A percentile compares a stretch with the other conserved stretches of the same genome.
phyloP scores from a whole-genome alignment of 2,329 filamentous ascomycete species.

The Colletotrichum horii region DNA sequence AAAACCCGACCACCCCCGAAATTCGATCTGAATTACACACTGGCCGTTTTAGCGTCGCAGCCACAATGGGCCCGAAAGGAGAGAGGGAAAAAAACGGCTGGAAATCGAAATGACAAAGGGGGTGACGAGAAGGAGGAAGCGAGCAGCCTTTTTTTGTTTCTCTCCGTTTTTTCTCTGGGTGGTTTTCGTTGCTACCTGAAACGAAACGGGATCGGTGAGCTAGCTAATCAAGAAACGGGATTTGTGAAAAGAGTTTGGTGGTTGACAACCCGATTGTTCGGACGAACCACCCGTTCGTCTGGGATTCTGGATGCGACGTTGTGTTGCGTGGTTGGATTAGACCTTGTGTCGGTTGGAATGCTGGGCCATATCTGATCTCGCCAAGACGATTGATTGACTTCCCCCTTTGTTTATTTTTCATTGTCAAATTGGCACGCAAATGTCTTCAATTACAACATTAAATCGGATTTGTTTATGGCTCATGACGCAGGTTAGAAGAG shows the following conservation, averaged over 20 bases:
- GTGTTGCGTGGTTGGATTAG: too few relatives aligned
- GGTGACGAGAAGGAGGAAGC: not conserved
- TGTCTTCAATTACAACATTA: not conserved
- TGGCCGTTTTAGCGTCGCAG: not conserved
- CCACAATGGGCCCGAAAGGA: not conserved
- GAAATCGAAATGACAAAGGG: not conserved
- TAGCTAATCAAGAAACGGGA: not conserved
- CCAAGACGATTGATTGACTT: not conserved
- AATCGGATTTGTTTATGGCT: not conserved
- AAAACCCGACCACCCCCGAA: too few relatives aligned
- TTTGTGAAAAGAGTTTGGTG: too few relatives aligned
- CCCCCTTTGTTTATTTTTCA: not conserved
- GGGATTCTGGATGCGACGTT: not conserved
- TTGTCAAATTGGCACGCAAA: not conserved
- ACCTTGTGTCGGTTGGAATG: not conserved
- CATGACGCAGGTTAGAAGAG: not conserved
- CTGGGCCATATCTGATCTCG: not conserved
- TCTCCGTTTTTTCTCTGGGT: not conserved
- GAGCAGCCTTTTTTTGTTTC: not conserved
- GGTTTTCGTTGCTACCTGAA: not conserved
- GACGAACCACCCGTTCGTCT: not conserved
- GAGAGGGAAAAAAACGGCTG: not conserved
- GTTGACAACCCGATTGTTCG: not conserved
- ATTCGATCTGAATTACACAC: not conserved
- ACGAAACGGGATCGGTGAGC: not conserved